Evolutionary conservation across 1,284 basidiomycete genomes (phyloP).

Genomic region (Porogramme epimiltina): DNA sequence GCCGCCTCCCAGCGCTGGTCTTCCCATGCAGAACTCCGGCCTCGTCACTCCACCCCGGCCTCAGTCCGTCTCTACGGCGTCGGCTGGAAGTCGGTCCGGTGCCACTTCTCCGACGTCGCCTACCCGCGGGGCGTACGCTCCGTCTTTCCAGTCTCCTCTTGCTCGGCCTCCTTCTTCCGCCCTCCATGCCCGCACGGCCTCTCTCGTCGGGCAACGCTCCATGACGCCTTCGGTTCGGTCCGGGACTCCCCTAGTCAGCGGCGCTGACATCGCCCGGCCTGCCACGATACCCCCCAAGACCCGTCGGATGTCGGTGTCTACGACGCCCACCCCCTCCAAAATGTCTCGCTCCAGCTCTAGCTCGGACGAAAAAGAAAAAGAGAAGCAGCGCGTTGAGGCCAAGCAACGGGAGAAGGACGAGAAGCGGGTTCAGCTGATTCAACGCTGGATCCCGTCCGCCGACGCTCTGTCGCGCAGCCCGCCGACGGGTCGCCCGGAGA

Average conservation of each 20-base stretch:
- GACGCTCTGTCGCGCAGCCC: constrained; percentile 28
- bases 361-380: constrained; percentile 35
- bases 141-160: constrained; percentile 29
- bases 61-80: constrained; percentile 25
- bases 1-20: constrained; percentile 24
- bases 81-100: constrained; percentile 28
- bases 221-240: constrained; percentile 32
- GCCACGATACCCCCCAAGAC: constrained; percentile 29
- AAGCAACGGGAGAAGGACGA: constrained; percentile 28
- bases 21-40: constrained; percentile 19
- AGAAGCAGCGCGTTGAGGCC: constrained; percentile 25
- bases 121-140: constrained; percentile 24
- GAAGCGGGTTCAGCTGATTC: constrained; percentile 32
- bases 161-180: constrained; percentile 29
- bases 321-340: constrained; percentile 33
- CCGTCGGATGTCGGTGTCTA: constrained; percentile 30
- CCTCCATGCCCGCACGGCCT: constrained; percentile 26
- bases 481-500: constrained; percentile 26
- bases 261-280: constrained; percentile 26
- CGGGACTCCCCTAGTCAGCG: constrained; percentile 28
- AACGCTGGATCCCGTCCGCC: constrained; percentile 34
- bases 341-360: constrained; percentile 34
- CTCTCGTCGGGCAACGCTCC: constrained; percentile 26
- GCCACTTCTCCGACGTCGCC: constrained; percentile 35
- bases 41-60: constrained; percentile 29